Conservation (phyloP, 2,329 filamentous ascomycete genomes). For the Cercospora sesami region DNA sequence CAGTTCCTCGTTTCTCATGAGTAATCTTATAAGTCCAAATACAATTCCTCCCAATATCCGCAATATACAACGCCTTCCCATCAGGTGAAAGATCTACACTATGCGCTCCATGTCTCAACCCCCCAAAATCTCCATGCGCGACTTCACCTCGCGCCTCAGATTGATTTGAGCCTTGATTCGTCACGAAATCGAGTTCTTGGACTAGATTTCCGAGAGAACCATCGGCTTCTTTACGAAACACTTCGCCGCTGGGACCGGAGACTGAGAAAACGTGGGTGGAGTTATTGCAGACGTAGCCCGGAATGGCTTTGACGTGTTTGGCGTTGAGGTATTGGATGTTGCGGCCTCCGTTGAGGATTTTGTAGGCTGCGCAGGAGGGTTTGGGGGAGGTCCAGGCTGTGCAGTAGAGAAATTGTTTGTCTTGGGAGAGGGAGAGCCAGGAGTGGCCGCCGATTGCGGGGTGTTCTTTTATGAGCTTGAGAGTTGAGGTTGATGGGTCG, state of each 20-base stretch:
- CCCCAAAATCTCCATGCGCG: slow-evolving; percentile 40
- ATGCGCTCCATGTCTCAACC: slow-evolving; percentile 39
- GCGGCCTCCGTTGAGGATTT: slow-evolving; percentile 26
- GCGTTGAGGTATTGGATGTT: slow-evolving; percentile 38
- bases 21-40: slow-evolving; percentile 39
- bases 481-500: slow-evolving; percentile 26
- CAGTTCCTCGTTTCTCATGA: slow-evolving; percentile 21
- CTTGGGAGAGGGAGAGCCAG: slow-evolving; percentile 39
- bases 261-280: slow-evolving; percentile 37
- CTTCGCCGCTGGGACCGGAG: slow-evolving; percentile 39
- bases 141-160: slow-evolving; percentile 33
- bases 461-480: slow-evolving; percentile 33
- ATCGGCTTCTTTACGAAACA: slow-evolving; percentile 34
- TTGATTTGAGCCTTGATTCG: slow-evolving; percentile 32
- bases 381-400: slow-evolving; percentile 39
- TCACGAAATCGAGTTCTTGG: slow-evolving; percentile 38
- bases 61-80: slow-evolving; percentile 36
- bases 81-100: slow-evolving; percentile 37
- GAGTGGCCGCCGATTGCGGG: slow-evolving; percentile 39
- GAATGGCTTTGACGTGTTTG: slow-evolving; percentile 34
- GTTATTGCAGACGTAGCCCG: slow-evolving; percentile 38
- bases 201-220: slow-evolving; percentile 36
- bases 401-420: slow-evolving; percentile 36
- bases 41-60: slow-evolving; percentile 41
- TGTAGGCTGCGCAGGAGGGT: slow-evolving; percentile 38